phyloP scores from a whole-genome alignment of 1,284 basidiomycete genomes.

The Malassezia dermatis region DNA sequence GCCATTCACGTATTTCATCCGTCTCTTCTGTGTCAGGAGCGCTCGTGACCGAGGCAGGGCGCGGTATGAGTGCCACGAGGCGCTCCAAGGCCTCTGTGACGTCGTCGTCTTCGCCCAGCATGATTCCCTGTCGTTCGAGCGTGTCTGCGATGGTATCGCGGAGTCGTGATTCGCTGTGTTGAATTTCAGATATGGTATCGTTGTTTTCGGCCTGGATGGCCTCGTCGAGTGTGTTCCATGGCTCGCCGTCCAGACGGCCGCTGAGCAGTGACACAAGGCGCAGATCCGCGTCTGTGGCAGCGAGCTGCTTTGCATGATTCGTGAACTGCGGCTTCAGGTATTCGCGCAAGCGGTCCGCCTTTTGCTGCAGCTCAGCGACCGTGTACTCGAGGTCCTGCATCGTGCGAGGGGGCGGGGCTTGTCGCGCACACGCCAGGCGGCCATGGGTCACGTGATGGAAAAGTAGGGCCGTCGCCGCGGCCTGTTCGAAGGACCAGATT shows the following conservation, averaged over 20 bases:
- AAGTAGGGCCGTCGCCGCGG: neutral
- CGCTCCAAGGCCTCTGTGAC: slow-evolving; percentile 3
- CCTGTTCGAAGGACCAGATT: neutral
- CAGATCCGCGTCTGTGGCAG: slow-evolving; percentile 4
- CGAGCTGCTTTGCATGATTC: neutral
- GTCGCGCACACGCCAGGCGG: neutral
- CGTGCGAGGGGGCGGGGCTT: neutral
- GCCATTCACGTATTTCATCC: neutral
- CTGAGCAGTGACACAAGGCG: slow-evolving; percentile 3
- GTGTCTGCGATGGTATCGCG: neutral
- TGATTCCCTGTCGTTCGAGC: neutral
- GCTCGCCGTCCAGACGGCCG: neutral
- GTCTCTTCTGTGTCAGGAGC: neutral
- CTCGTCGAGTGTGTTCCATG: neutral
- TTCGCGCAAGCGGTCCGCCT: slow-evolving; percentile 2
- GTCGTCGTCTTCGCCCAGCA: slow-evolving; percentile 6
- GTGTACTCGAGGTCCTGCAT: neutral
- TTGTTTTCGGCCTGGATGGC: neutral
- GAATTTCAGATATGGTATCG: neutral
- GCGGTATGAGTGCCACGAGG: neutral
- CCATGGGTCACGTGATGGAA: slow-evolving; percentile 5
- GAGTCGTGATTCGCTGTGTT: neutral
- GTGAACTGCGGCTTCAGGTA: slow-evolving; percentile 4
- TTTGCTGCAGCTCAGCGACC: neutral
- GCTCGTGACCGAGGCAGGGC: neutral